phyloP scores from a whole-genome alignment of 73 alveolate genomes.

The Tetrahymena borealis region DNA sequence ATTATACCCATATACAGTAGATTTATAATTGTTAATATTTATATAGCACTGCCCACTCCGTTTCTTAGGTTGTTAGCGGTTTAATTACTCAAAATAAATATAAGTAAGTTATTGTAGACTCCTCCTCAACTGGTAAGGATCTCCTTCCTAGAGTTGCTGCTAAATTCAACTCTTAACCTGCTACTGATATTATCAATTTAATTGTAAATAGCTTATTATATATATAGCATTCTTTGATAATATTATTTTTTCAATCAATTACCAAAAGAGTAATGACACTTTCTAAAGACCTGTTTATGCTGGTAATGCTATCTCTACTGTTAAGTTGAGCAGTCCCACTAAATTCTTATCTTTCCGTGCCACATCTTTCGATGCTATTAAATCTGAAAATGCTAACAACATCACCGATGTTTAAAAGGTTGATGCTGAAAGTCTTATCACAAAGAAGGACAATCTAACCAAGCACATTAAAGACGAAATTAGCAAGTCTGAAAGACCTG shows the following conservation, averaged over 20 bases:
- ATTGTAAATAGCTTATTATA: background rate
- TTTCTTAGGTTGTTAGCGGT: constrained; percentile 31
- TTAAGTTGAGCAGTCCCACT: constrained; percentile 37
- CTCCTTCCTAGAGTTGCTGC: constrained; percentile 84
- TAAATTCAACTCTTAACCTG: constrained; percentile 64
- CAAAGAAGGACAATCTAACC: background rate
- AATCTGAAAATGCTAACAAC: constrained; percentile 2
- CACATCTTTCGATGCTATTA: constrained; percentile 60
- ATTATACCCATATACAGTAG: background rate
- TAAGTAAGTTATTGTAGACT: constrained; percentile 47
- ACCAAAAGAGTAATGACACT: constrained; percentile 48
- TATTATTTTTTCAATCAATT: background rate
- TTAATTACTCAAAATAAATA: constrained; percentile 33
- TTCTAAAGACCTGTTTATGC: constrained; percentile 87
- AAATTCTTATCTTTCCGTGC: constrained; percentile 65
- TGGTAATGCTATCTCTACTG: constrained; percentile 85
- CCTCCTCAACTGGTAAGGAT: constrained; percentile 70
- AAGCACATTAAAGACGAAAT: constrained; percentile 47
- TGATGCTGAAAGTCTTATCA: constrained; percentile 10
- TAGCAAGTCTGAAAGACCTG: constrained; percentile 62
- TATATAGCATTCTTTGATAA: background rate
- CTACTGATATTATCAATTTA: constrained; percentile 72
- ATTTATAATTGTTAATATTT: background rate
- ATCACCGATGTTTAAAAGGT: constrained; percentile 38
- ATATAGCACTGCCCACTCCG: constrained; percentile 36